A percentile compares a stretch with the other conserved stretches of the same genome.
Conservation (phyloP, 2,329 filamentous ascomycete species). For the Sclerotiophoma versabilis region DNA sequence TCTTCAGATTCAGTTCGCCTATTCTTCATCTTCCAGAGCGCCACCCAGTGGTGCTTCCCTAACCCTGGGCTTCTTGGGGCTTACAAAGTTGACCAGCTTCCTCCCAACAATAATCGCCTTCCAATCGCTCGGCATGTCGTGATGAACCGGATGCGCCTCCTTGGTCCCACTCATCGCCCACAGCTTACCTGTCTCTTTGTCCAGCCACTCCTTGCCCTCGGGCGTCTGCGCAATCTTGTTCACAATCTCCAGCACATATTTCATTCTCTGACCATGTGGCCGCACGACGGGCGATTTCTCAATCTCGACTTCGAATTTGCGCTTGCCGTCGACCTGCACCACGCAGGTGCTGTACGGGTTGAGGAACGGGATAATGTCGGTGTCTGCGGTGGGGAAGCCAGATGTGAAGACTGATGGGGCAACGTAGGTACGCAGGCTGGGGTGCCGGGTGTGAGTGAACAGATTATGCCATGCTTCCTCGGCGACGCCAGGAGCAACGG, state of each 20-base stretch:
- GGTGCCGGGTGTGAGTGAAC: conserved; percentile 18
- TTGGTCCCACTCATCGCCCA: conserved; percentile 30
- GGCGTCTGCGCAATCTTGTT: conserved; percentile 66
- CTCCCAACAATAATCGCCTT: conserved; percentile 73
- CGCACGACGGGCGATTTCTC: conserved; percentile 57
- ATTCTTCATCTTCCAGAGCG: too few relatives aligned
- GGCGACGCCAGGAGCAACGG: conserved; percentile 79
- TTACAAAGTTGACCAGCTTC: conserved; percentile 77
- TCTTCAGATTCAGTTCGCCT: too few relatives aligned
- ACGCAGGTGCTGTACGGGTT: conserved; percentile 64
- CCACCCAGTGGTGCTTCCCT: too few relatives aligned
- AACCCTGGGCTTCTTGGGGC: too few relatives aligned
- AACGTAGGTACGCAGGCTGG: background rate
- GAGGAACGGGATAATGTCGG: conserved; percentile 61
- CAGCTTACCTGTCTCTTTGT: conserved; percentile 45
- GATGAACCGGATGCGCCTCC: conserved; percentile 9
- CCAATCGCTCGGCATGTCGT: conserved; percentile 31
- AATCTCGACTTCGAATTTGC: conserved; percentile 72
- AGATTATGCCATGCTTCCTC: conserved; percentile 80
- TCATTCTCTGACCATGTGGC: background rate
- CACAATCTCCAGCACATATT: conserved; percentile 62
- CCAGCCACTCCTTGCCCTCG: conserved; percentile 64
- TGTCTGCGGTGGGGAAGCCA: conserved; percentile 63
- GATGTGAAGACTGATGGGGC: conserved; percentile 52
- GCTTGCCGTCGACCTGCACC: conserved; percentile 82